phyloP scores from a whole-genome alignment of 495 filamentous ascomycete species.

The Amphirosellinia nigrospora region DNA sequence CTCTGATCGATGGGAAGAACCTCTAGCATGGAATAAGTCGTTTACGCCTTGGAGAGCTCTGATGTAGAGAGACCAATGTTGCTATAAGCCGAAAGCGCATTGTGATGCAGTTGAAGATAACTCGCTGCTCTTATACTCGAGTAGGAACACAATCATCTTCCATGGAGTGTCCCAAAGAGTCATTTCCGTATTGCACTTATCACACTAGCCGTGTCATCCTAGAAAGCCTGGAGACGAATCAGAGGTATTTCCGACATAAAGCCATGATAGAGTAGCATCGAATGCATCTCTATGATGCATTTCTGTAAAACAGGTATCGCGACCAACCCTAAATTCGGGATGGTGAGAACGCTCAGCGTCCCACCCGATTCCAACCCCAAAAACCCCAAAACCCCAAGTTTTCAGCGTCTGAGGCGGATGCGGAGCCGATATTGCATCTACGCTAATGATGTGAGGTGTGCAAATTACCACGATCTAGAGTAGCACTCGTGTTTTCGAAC shows the following conservation, averaged over 20 bases:
- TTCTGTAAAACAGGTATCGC: background rate
- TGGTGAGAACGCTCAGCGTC: background rate
- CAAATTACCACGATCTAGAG: background rate
- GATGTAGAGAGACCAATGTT: background rate
- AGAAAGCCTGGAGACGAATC: background rate
- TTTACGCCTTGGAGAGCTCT: background rate
- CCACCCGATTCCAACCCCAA: no score
- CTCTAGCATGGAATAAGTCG: background rate
- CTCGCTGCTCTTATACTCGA: background rate
- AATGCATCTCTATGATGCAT: constrained; percentile 9
- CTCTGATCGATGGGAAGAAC: background rate
- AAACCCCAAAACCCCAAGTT: background rate
- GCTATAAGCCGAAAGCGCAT: background rate
- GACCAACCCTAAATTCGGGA: background rate
- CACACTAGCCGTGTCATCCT: background rate
- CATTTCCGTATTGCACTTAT: background rate
- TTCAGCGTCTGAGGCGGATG: background rate
- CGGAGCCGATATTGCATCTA: background rate
- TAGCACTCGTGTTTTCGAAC: background rate
- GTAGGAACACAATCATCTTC: background rate
- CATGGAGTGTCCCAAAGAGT: background rate
- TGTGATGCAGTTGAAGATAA: background rate
- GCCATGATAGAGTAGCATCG: background rate
- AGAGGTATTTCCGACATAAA: background rate
- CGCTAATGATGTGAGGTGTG: background rate